Evolutionary conservation across 2,329 filamentous ascomycete genomes (phyloP).

Genomic region (Trichoderma polysporum): DNA sequence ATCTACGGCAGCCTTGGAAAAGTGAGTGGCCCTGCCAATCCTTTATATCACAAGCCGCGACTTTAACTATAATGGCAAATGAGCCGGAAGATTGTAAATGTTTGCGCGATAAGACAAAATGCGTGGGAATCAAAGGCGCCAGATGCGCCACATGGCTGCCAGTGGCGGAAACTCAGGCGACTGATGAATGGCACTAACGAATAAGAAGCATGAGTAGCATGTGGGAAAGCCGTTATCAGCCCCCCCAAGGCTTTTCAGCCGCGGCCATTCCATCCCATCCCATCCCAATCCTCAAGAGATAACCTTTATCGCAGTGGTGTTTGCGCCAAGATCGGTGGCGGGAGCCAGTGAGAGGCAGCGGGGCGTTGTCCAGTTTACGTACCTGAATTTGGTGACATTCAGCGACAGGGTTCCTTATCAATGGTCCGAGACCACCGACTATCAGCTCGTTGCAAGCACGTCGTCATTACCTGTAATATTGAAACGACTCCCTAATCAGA

Average conservation of each 20-base stretch:
- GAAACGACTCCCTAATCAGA: background rate
- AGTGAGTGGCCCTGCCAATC: conserved; percentile 1
- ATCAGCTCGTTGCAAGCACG: background rate
- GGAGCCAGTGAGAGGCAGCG: conserved; percentile 21
- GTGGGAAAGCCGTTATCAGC: conserved; percentile 15
- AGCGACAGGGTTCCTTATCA: conserved; percentile 17
- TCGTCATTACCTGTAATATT: background rate
- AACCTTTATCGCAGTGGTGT: conserved; percentile 9
- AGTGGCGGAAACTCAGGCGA: conserved; percentile 16
- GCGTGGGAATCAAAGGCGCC: background rate
- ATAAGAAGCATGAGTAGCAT: background rate
- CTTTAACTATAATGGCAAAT: background rate
- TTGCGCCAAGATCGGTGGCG: background rate
- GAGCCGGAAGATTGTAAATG: background rate
- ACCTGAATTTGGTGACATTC: conserved; percentile 38
- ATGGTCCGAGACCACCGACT: background rate
- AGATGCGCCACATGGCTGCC: conserved; percentile 24
- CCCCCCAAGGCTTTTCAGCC: background rate
- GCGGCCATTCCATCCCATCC: background rate
- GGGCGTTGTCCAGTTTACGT: conserved; percentile 33
- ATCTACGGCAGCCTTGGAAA: background rate
- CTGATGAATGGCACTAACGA: background rate
- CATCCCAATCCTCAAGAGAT: conserved; percentile 2
- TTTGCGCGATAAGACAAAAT: conserved; percentile 7
- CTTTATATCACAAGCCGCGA: conserved; percentile 6